Percentiles rank a stretch among this genome's conserved stretches.
Evolutionary conservation across 805 yeast genomes (phyloP).

Genomic region (Candida maris): DNA sequence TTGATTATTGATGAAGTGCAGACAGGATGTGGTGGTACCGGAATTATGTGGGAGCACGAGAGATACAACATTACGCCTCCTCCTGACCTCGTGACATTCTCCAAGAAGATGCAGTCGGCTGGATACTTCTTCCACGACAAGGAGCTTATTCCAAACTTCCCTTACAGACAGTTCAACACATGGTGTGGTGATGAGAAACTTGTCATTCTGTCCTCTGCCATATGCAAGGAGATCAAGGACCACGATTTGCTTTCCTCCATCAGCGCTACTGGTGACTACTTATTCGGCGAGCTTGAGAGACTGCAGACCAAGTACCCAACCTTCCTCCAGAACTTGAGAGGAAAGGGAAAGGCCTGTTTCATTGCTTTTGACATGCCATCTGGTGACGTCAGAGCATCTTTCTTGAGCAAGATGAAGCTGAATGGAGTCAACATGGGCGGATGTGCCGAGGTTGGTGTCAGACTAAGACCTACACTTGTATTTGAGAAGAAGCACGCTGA

Average conservation of each 20-base stretch:
- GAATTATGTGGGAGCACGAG: slow-evolving; percentile 85
- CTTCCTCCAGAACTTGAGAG: slow-evolving; percentile 57
- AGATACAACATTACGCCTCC: slow-evolving; percentile 72
- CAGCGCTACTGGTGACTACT: slow-evolving; percentile 61
- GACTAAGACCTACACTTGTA: slow-evolving; percentile 76
- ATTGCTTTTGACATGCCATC: slow-evolving; percentile 73
- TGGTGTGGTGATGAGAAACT: slow-evolving; percentile 93
- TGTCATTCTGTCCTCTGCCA: slow-evolving; percentile 70
- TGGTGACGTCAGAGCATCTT: slow-evolving; percentile 54
- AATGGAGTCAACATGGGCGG: slow-evolving; percentile 81
- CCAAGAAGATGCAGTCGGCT: slow-evolving; percentile 86
- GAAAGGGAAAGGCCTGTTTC: slow-evolving; percentile 71
- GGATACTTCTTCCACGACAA: slow-evolving; percentile 80
- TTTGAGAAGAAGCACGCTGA: slow-evolving; percentile 82
- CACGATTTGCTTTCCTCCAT: slow-evolving; percentile 57
- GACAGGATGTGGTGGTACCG: slow-evolving; percentile 88
- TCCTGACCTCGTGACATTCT: slow-evolving; percentile 82
- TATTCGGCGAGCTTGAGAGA: slow-evolving; percentile 52
- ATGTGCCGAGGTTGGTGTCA: slow-evolving; percentile 73
- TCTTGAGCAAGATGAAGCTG: slow-evolving; percentile 55
- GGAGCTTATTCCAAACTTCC: slow-evolving; percentile 64
- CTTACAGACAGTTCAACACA: slow-evolving; percentile 91
- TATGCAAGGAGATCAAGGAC: slow-evolving; percentile 59
- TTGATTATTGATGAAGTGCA: slow-evolving; percentile 84
- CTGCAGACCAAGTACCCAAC: slow-evolving; percentile 55